Base-by-base conservation (phyloP, 208 protist species). In the Trypanosoma platydactyli region DNA sequence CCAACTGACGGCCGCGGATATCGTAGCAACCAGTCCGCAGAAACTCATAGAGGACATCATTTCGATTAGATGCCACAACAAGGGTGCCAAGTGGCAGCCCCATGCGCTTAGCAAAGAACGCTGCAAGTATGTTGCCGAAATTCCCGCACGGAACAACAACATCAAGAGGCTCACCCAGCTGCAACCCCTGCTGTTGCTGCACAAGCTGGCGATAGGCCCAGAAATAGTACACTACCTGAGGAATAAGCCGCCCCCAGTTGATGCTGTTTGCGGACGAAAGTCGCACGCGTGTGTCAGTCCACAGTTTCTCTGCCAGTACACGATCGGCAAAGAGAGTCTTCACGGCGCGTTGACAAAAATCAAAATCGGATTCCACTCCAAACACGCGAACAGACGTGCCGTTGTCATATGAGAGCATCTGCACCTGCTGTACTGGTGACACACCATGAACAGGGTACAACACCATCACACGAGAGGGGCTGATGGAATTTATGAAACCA, bases 221-320 rank as follows among this genome's bases (percentile, higher is more conserved):
- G 71, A 98, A 97, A 81, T 98, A 98, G 83, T 98, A 98, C 15
- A 86, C 90, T 18, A 98, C 95, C 76, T 99, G 97, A 30, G 94
- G 94, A 54, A 98, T 87, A 41, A 99, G 91, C 40, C 98, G 84
- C 1, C 95, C 98, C 94, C 96, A 99, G 87, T 99, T 99, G 82
- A 99, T 99, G 54, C 88, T 97, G 83, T 99, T 99, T 12, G 97
- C 92, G 12, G 95, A 98, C n/a, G 86, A 94, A 7, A 99, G 78
- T 1, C 70, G 64, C 63, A 88, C 68, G 3, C 65, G 49, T 7
- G 75, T 60, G 42, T 57, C 63, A 24, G 51, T 71, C 42, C 65
- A 76, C 25, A 97, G 77, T 56, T 77, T 61, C 46, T 80, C 59
- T 35, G 80, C 87, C 64, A 98, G 89, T 3, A 49, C 49, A 1